Evolutionary conservation across 2,329 filamentous ascomycete genomes (phyloP), one percentile per base, ranked within the genome.

Genomic region (Ceratocystis papillata): DNA sequence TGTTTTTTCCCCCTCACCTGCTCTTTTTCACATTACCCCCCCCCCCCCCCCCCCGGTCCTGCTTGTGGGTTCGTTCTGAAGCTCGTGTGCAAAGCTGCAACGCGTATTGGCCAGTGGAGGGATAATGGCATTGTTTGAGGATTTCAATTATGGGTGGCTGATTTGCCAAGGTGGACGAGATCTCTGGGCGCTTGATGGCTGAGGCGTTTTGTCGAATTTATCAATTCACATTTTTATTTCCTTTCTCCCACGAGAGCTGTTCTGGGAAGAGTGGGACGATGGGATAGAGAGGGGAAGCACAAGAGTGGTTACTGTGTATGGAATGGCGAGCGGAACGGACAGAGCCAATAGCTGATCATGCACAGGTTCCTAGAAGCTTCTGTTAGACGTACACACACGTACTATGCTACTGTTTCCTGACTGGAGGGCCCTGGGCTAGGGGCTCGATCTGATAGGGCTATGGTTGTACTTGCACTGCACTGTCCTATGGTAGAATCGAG

Each of bases 31-130:
- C n/a, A n/a, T n/a, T n/a, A 5, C n/a, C 45, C 45, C 45, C 46
- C n/a, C 45, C 12, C 17, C 45, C 45, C 17, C 44, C 17, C 44
- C 5, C 12, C 15, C 15, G 44, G 12, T 46, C 4, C 15, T 22
- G 46, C 46, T n/a, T 20, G 17, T 30, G 22, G 25, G 53, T 8
- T 17, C 25, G 7, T 30, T 57, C 28, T 57, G 15, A 57, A 57
- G 22, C 53, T 30, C 53, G 53, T 57, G 53, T 57, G 53, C 53
- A 57, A 57, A 57, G 53, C 53, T n/a, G 53, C 53, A 57, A 57
- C 22, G 22, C 22, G 53, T 57, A 57, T 57, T 57, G 53, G 53
- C 3, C n/a, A 30, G 28, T 30, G 25, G 22, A 1, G 22, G 53
- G 10, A 57, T 57, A 57, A 57, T 57, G 25, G 28, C 53, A 57